Conservation (phyloP, 2,329 filamentous ascomycete genomes). For the Microsporum canis region DNA sequence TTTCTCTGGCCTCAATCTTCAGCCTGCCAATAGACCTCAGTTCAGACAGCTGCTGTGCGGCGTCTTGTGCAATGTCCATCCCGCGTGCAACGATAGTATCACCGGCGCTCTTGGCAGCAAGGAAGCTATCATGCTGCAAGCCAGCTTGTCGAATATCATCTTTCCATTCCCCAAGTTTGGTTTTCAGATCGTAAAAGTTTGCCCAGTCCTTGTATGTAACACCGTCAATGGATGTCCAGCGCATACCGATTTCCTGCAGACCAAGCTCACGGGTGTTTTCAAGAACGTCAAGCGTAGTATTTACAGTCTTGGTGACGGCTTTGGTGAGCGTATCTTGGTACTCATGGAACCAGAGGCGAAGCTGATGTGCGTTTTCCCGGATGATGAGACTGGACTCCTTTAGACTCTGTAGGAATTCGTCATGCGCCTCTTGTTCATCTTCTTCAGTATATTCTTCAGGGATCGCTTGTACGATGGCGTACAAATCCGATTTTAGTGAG, state of each 20-base stretch:
- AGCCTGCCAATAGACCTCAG: slow-evolving; percentile 75
- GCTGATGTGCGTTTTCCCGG: slow-evolving; percentile 62
- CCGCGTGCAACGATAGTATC: slow-evolving; percentile 62
- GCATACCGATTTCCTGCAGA: slow-evolving; percentile 82
- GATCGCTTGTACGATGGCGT: slow-evolving; percentile 43
- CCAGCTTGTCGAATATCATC: slow-evolving; percentile 67
- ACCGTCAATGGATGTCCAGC: slow-evolving; percentile 89
- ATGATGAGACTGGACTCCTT: slow-evolving; percentile 60
- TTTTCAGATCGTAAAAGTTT: slow-evolving; percentile 81
- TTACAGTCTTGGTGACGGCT: slow-evolving; percentile 60
- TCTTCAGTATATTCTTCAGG: slow-evolving; percentile 47
- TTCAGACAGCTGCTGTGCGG: slow-evolving; percentile 66
- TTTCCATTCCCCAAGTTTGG: slow-evolving; percentile 73
- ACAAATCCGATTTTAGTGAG: slow-evolving; percentile 56
- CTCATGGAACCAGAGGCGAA: slow-evolving; percentile 63
- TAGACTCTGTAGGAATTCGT: slow-evolving; percentile 45
- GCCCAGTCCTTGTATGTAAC: slow-evolving; percentile 96
- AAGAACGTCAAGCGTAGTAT: slow-evolving; percentile 70
- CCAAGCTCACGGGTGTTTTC: slow-evolving; percentile 73
- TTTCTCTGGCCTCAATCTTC: slow-evolving; percentile 68
- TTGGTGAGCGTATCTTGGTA: slow-evolving; percentile 60
- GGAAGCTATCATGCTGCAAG: slow-evolving; percentile 59
- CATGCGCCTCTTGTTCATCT: slow-evolving; percentile 42
- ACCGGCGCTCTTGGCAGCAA: slow-evolving; percentile 54
- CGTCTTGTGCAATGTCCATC: slow-evolving; percentile 66